Conservation (phyloP, 176 grass and related monocot genomes). For the Oryza meridionalis region DNA sequence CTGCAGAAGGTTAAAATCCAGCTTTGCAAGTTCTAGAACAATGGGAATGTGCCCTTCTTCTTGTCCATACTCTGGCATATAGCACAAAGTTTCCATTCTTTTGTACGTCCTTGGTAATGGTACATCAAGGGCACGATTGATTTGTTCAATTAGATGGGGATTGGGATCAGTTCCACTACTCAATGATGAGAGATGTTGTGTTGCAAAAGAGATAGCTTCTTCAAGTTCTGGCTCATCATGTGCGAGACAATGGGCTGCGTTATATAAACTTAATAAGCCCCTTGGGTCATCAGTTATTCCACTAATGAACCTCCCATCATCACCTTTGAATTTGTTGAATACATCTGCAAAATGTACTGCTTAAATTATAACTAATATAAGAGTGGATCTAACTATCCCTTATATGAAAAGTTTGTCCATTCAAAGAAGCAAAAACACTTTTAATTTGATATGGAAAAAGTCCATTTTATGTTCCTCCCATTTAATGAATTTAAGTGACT, state of each 20-base stretch:
- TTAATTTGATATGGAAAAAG: too few relatives aligned
- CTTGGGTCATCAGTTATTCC: background rate
- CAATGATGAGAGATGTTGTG: background rate
- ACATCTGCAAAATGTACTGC: background rate
- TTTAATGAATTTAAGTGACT: too few relatives aligned
- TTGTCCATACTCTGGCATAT: background rate
- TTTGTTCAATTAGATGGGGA: background rate
- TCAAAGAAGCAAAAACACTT: too few relatives aligned
- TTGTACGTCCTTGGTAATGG: background rate
- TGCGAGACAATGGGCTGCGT: background rate
- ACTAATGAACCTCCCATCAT: background rate
- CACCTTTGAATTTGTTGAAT: background rate
- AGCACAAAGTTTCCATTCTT: background rate
- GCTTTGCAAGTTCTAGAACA: conserved; percentile 11
- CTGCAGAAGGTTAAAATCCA: conserved; percentile 17
- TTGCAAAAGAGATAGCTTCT: conserved; percentile 1
- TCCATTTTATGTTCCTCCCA: too few relatives aligned
- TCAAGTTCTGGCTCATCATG: background rate
- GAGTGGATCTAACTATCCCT: too few relatives aligned
- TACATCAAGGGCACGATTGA: background rate
- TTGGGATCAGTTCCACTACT: background rate
- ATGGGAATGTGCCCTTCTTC: background rate
- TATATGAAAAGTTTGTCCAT: too few relatives aligned
- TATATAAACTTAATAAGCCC: background rate
- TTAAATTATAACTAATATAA: too few relatives aligned